Conservation (phyloP, 1,139 yeast species). For the Yamadazyma sp. region DNA sequence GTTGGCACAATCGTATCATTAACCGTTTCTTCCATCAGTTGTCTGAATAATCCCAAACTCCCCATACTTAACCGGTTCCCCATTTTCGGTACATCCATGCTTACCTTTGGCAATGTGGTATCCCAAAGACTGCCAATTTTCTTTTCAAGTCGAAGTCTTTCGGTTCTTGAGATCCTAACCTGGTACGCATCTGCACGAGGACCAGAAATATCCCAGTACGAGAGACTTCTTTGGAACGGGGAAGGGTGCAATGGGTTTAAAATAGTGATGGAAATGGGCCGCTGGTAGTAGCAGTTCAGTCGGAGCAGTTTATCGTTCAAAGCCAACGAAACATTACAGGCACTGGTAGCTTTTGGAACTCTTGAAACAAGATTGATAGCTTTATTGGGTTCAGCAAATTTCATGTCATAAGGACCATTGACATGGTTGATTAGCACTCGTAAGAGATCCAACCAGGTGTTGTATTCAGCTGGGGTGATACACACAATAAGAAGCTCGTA, state of each 20-base stretch:
- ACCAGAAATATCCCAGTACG: neutral
- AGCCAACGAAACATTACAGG: conserved; percentile 13
- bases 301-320: conserved; percentile 1
- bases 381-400: conserved; percentile 22
- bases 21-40: neutral
- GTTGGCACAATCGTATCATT: neutral
- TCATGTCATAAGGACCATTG: conserved; percentile 42
- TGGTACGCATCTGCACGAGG: neutral
- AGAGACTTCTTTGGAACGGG: neutral
- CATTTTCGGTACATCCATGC: conserved; percentile 1
- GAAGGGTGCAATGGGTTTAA: conserved; percentile 6
- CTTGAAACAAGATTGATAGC: conserved; percentile 5
- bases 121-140: conserved; percentile 21
- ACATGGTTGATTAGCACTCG: conserved; percentile 32
- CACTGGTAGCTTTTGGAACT: conserved; percentile 8
- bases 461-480: conserved; percentile 30
- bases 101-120: conserved; percentile 17
- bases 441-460: conserved; percentile 42
- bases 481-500: conserved; percentile 49
- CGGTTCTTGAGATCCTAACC: conserved; percentile 8
- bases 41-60: conserved; percentile 6
- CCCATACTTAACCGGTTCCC: conserved; percentile 7
- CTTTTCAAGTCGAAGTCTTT: conserved; percentile 18
- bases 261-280: conserved; percentile 5
- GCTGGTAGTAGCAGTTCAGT: conserved; percentile 4